Conservation (phyloP, 148 eudicot species). For the Rhododendron henanense region DNA sequence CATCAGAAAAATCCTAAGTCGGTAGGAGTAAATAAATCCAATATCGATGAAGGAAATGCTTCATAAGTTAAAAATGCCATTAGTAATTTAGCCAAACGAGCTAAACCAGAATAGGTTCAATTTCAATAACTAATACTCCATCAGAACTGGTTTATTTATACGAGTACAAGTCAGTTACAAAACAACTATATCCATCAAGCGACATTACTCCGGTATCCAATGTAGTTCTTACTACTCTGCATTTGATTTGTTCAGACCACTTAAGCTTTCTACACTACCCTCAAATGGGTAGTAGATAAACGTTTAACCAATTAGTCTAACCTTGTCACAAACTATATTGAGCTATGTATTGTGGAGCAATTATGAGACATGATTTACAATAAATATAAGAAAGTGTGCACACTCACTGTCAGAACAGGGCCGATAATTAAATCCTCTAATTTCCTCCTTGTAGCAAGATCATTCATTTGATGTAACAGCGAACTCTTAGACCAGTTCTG, state of each 20-base stretch:
- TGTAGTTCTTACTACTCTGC: not conserved
- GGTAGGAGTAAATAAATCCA: not conserved
- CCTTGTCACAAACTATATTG: too few species aligned
- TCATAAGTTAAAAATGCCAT: not conserved
- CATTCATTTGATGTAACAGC: conserved; percentile 29
- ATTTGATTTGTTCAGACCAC: not conserved
- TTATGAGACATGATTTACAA: too few species aligned
- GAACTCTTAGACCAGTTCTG: conserved; percentile 87
- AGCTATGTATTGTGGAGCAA: too few species aligned
- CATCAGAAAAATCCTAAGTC: not conserved
- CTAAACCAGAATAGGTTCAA: not conserved
- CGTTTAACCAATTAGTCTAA: too few species aligned
- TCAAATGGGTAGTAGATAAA: too few species aligned
- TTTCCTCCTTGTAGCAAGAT: conserved; percentile 45
- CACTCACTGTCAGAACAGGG: conserved; percentile 82
- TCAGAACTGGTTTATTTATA: not conserved
- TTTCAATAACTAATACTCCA: not conserved
- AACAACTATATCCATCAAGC: not conserved
- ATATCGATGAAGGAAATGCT: not conserved
- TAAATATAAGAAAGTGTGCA: not conserved
- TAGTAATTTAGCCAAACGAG: not conserved
- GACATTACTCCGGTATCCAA: too few species aligned
- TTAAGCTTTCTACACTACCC: too few species aligned
- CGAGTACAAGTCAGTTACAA: not conserved
- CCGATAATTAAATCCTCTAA: conserved; percentile 75